Evolutionary conservation across 176 grass and related monocot genomes (phyloP).

Genomic region (Neostapfia colusana): DNA sequence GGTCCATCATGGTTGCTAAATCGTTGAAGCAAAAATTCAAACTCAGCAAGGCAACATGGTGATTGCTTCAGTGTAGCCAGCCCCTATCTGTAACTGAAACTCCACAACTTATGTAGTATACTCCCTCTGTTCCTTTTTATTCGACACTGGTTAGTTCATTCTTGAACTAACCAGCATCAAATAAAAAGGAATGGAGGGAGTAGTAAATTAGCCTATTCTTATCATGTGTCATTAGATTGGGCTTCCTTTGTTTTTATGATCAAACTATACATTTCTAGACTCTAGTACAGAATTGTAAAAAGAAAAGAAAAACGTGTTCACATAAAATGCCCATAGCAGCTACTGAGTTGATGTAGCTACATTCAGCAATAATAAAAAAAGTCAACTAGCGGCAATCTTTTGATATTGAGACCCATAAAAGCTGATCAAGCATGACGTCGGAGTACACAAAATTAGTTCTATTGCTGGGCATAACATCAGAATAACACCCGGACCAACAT

Average conservation of each 20-base stretch:
- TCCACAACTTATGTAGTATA: neutral
- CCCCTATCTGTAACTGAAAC: neutral
- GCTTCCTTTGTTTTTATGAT: neutral
- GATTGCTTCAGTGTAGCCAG: neutral
- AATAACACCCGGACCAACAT: conserved; percentile 6
- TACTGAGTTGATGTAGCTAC: neutral
- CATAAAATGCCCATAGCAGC: neutral
- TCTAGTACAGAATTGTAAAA: neutral
- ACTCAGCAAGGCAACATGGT: neutral
- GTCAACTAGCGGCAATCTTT: neutral
- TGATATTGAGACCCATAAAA: neutral
- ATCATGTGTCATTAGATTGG: neutral
- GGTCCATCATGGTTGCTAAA: neutral
- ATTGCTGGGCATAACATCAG: neutral
- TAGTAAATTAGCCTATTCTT: neutral
- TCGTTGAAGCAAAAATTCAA: neutral
- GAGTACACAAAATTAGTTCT: neutral
- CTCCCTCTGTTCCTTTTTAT: no score
- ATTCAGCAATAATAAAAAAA: conserved; percentile 1
- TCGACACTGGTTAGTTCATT: no score
- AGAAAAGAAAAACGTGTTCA: neutral
- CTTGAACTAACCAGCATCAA: no score
- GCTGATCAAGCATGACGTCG: neutral
- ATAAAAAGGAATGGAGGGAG: no score
- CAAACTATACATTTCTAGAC: no score